phyloP scores from a whole-genome alignment of 345 rosid species.

The Mercurialis annua region DNA sequence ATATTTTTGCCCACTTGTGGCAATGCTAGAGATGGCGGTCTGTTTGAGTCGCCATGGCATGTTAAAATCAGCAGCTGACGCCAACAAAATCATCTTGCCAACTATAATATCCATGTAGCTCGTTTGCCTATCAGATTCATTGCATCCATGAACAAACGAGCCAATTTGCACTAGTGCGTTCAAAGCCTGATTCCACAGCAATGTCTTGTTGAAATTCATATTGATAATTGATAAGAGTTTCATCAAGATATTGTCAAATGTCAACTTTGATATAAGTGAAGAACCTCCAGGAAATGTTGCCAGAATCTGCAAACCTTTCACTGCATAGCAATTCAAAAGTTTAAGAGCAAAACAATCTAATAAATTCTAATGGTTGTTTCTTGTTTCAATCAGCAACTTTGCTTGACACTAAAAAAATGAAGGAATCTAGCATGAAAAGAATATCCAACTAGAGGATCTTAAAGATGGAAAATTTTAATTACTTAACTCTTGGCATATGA shows the following conservation, averaged over 20 bases:
- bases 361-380: neutral
- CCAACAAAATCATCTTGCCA: constrained; percentile 46
- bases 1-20: constrained; percentile 47
- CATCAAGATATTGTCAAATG: constrained; percentile 62
- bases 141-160: constrained; percentile 46
- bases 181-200: constrained; percentile 62
- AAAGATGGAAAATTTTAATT: neutral
- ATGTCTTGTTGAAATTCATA: constrained; percentile 36
- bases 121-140: constrained; percentile 49
- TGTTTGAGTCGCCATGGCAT: constrained; percentile 54
- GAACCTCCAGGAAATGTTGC: constrained; percentile 54
- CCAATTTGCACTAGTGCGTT: constrained; percentile 72
- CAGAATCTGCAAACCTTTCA: constrained; percentile 76
- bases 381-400: neutral
- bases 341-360: constrained; percentile 10
- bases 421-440: neutral
- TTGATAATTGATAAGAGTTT: constrained; percentile 50
- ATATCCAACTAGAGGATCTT: no score
- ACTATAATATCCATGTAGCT: constrained; percentile 61
- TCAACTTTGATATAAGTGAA: constrained; percentile 43
- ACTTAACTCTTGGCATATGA: neutral
- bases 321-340: constrained; percentile 42
- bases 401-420: neutral
- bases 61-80: constrained; percentile 40
- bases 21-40: constrained; percentile 62